A percentile compares a stretch with the other conserved stretches of the same genome.
These are phyloP conservation scores for Beauveria bassiana DNA, from an alignment of 2,329 filamentous ascomycete genomes.

Conservation along the genomic window DNA sequence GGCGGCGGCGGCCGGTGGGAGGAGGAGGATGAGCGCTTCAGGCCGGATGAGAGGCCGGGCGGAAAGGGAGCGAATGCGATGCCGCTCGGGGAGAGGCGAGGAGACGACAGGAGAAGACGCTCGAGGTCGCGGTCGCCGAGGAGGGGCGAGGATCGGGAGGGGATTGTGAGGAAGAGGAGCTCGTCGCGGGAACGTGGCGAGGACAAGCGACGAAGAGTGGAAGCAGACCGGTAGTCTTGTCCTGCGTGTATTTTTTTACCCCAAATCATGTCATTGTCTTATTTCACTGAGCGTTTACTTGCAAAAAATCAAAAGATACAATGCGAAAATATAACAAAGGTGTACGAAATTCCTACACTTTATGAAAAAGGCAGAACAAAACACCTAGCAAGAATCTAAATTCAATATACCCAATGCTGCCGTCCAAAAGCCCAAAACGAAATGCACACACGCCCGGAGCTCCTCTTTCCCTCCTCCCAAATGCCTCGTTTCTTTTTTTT, in stretches of 20 bases:
- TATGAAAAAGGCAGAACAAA: not conserved
- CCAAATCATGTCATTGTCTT: not conserved
- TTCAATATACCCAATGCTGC: not conserved
- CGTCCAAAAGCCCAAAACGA: not conserved
- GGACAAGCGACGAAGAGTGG: slow-evolving; percentile 54
- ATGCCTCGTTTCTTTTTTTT: not conserved
- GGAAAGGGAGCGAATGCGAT: slow-evolving; percentile 63
- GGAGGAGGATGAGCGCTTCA: slow-evolving; percentile 43
- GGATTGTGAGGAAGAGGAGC: slow-evolving; percentile 48
- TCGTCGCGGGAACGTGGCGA: slow-evolving; percentile 46
- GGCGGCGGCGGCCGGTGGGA: slow-evolving; percentile 23
- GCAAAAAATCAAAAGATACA: not conserved
- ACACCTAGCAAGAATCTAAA: not conserved
- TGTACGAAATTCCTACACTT: not conserved
- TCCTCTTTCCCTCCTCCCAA: not conserved
- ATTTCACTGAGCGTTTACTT: not conserved
- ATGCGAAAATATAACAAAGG: not conserved
- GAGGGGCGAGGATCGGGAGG: slow-evolving; percentile 36
- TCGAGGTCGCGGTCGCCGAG: slow-evolving; percentile 45
- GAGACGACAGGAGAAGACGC: slow-evolving; percentile 22
- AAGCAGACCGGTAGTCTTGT: slow-evolving; percentile 25
- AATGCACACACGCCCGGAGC: not conserved
- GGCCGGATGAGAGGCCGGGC: slow-evolving; percentile 31
- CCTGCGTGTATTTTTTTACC: not conserved
- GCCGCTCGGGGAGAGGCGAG: slow-evolving; percentile 53